Evolutionary conservation across 306 rosid species (phyloP).

Genomic region (Castanea sativa): DNA sequence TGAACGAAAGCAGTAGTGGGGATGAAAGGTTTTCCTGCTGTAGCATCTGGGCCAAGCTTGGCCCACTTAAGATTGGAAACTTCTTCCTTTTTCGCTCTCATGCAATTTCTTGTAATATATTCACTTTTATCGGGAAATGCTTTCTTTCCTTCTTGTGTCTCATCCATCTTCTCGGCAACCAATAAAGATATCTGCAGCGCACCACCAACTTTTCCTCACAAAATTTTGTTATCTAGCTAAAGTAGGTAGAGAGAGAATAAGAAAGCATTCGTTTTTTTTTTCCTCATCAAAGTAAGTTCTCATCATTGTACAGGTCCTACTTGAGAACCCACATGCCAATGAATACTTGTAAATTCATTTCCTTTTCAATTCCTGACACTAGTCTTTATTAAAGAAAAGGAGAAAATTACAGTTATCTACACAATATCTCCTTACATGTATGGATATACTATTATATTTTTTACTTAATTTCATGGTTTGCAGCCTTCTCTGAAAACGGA

Average conservation of each 20-base stretch:
- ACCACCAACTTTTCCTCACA: neutral
- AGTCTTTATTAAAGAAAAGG: neutral
- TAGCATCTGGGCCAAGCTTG: neutral
- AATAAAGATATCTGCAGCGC: neutral
- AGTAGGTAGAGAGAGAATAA: neutral
- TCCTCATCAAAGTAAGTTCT: neutral
- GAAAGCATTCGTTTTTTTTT: neutral
- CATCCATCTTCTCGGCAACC: neutral
- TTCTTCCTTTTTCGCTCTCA: neutral
- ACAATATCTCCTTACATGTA: neutral
- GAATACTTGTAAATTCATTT: neutral
- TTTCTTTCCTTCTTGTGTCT: neutral
- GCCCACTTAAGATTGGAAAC: neutral
- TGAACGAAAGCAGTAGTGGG: too few relatives aligned
- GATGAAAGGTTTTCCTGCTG: neutral
- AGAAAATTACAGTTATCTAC: neutral
- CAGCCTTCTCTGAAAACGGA: too few relatives aligned
- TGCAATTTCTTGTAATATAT: too few relatives aligned
- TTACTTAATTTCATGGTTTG: too few relatives aligned
- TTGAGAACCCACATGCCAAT: neutral
- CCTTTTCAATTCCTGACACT: neutral
- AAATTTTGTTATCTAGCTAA: neutral
- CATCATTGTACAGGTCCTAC: neutral
- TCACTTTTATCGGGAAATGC: neutral
- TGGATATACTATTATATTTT: neutral